A percentile compares a stretch with the other conserved stretches of the same genome.
These are phyloP conservation scores for Decorospora gaudefroyi DNA, from an alignment of 2,329 filamentous ascomycete genomes.

Conservation along the genomic window DNA sequence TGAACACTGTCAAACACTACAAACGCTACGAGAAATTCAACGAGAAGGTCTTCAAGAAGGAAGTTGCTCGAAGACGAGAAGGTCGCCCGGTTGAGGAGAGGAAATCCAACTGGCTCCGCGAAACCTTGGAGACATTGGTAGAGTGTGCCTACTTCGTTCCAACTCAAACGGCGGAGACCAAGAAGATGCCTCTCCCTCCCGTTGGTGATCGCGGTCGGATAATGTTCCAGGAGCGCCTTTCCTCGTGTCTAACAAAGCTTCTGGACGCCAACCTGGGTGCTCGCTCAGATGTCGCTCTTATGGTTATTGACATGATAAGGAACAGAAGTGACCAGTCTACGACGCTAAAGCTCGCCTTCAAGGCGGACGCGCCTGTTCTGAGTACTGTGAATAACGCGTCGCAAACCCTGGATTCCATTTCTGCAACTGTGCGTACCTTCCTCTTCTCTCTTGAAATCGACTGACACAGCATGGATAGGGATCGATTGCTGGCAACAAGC, in stretches of 20 bases:
- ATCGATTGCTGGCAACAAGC: constrained; percentile 35
- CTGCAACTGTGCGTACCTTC: constrained; percentile 25
- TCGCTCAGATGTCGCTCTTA: constrained; percentile 33
- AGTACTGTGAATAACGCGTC: constrained; percentile 45
- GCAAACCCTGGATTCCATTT: constrained; percentile 37
- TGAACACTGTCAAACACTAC: constrained; percentile 55
- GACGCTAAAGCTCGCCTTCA: constrained; percentile 52
- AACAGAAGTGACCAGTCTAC: constrained; percentile 36
- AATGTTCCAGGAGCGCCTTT: constrained; percentile 60
- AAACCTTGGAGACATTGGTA: constrained; percentile 53
- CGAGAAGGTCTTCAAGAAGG: constrained; percentile 38
- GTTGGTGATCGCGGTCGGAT: constrained; percentile 55
- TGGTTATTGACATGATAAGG: constrained; percentile 38
- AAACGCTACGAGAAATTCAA: constrained; percentile 35
- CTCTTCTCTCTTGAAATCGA: not conserved
- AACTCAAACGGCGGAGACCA: constrained; percentile 37
- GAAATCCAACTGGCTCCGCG: constrained; percentile 48
- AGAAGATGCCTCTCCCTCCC: constrained; percentile 49
- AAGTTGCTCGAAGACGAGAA: constrained; percentile 20
- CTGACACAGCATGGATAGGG: constrained; percentile 26
- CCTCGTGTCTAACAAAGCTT: constrained; percentile 59
- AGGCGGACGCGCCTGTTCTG: constrained; percentile 53
- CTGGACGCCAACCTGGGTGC: constrained; percentile 40
- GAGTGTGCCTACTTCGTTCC: constrained; percentile 57
- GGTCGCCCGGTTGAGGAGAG: constrained; percentile 10